phyloP scores from a whole-genome alignment of 2,329 filamentous ascomycete species.

The Curvularia verruculosa region DNA sequence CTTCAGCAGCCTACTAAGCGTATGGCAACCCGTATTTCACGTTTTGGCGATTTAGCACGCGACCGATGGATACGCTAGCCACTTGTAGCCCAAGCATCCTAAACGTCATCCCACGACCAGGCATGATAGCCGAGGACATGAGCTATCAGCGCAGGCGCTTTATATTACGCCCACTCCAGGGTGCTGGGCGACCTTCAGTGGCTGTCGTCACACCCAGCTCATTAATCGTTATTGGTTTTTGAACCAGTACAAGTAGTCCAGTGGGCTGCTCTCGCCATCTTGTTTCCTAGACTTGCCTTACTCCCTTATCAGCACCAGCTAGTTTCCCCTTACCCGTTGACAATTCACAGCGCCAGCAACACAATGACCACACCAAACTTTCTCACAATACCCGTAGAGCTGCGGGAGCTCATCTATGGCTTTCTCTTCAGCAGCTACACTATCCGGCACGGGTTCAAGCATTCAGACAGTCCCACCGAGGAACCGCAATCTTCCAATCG shows the following conservation, averaged over 20 bases:
- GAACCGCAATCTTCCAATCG: conserved; percentile 26
- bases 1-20: conserved; percentile 25
- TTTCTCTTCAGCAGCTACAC: conserved; percentile 41
- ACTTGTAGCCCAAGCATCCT: conserved; percentile 3
- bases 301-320: conserved; percentile 7
- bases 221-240: conserved; percentile 5
- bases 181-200: neutral
- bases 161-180: conserved; percentile 15
- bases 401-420: conserved; percentile 45
- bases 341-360: neutral
- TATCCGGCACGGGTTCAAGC: conserved; percentile 38
- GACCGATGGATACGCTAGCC: conserved; percentile 6
- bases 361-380: conserved; percentile 30
- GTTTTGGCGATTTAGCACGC: conserved; percentile 1
- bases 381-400: conserved; percentile 41
- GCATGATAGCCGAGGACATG: conserved; percentile 1
- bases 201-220: conserved; percentile 9
- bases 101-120: conserved; percentile 15
- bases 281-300: conserved; percentile 1
- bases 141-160: neutral
- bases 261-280: neutral
- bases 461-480: conserved; percentile 11
- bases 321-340: neutral
- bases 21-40: conserved; percentile 7
- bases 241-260: conserved; percentile 2